phyloP scores from a whole-genome alignment of 164 flowering plant species.

The Liriodendron chinense region DNA sequence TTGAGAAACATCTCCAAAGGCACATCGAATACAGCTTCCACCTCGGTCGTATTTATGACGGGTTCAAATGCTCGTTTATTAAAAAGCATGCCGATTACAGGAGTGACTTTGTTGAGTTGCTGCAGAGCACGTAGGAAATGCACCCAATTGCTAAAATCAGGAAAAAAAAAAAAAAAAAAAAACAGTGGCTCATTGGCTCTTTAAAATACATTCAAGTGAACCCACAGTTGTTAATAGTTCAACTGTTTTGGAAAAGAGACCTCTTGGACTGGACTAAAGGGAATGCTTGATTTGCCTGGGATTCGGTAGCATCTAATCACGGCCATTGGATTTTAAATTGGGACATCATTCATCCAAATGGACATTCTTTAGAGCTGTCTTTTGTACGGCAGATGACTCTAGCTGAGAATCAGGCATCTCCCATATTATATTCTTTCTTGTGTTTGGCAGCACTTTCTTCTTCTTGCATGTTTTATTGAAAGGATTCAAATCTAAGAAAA shows the following conservation, averaged over 20 bases:
- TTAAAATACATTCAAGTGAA: neutral
- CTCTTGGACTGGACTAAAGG: neutral
- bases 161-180: neutral
- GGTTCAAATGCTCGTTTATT: conserved; percentile 61
- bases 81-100: conserved; percentile 75
- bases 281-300: neutral
- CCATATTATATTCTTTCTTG: too few relatives aligned
- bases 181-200: neutral
- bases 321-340: neutral
- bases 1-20: conserved; percentile 96
- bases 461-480: too few relatives aligned
- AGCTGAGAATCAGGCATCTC: too few relatives aligned
- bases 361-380: too few relatives aligned
- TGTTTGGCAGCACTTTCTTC: too few relatives aligned
- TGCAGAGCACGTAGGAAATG: conserved; percentile 30
- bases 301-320: neutral
- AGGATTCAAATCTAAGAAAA: too few relatives aligned
- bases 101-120: conserved; percentile 69
- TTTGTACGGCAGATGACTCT: too few relatives aligned
- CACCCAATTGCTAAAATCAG: conserved; percentile 3
- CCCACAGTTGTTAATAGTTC: neutral
- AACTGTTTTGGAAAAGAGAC: neutral
- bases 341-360: neutral
- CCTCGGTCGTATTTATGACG: conserved; percentile 63
- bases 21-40: conserved; percentile 76